A percentile compares a stretch with the other conserved stretches of the same genome.
Conservation (phyloP, 495 filamentous ascomycete genomes). For the Clohesyomyces aquaticus region DNA sequence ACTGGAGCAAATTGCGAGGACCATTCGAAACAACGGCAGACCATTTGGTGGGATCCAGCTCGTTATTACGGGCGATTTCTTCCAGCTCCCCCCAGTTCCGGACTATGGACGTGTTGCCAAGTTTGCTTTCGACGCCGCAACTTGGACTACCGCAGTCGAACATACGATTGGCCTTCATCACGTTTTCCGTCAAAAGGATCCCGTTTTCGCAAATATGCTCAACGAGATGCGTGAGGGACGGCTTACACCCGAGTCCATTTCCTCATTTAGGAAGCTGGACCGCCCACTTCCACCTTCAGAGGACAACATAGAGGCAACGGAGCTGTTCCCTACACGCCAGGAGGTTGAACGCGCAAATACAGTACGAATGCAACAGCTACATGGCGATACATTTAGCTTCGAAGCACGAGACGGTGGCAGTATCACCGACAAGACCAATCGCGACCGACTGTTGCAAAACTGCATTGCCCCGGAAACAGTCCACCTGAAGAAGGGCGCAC, state of each 20-base stretch:
- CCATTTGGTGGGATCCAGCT: conserved; percentile 97
- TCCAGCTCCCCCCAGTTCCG: conserved; percentile 93
- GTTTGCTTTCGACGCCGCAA: conserved; percentile 89
- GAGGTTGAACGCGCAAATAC: conserved; percentile 91
- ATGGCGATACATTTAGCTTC: conserved; percentile 69
- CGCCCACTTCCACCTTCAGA: conserved; percentile 66
- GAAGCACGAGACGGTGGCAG: conserved; percentile 75
- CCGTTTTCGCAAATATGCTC: conserved; percentile 91
- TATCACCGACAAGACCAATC: conserved; percentile 63
- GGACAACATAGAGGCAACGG: conserved; percentile 84
- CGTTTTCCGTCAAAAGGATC: conserved; percentile 94
- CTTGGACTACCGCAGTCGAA: conserved; percentile 89
- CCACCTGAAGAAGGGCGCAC: conserved; percentile 84
- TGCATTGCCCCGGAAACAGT: conserved; percentile 88
- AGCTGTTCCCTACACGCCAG: conserved; percentile 88
- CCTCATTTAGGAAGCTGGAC: conserved; percentile 70
- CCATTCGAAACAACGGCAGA: conserved; percentile 79
- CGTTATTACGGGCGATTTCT: conserved; percentile 95
- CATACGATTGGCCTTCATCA: conserved; percentile 96
- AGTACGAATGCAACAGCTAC: conserved; percentile 69
- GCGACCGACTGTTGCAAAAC: conserved; percentile 78
- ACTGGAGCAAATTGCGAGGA: conserved; percentile 83
- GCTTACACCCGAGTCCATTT: conserved; percentile 68
- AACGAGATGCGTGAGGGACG: conserved; percentile 95
- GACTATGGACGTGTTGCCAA: conserved; percentile 73